Evolutionary conservation across 169 alveolate genomes (phyloP).

Genomic region (Amoebophrya sp.): DNA sequence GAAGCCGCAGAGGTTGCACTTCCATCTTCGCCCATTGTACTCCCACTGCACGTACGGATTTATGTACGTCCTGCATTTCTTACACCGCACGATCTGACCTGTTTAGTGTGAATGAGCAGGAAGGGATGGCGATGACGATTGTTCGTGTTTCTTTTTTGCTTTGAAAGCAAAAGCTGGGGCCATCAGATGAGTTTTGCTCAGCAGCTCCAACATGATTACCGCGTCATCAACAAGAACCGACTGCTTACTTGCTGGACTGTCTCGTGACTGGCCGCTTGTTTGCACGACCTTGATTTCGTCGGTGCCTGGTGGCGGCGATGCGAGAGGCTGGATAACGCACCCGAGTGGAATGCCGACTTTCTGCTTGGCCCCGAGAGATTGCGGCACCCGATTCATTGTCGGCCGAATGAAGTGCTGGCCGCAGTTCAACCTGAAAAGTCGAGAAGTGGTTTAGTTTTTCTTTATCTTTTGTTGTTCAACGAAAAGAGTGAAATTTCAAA

Average conservation of each 20-base stretch:
- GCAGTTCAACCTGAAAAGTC: not conserved
- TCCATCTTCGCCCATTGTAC: conserved; percentile 81
- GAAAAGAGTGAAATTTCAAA: too few species aligned
- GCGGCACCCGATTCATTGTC: conserved; percentile 21
- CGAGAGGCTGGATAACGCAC: conserved; percentile 30
- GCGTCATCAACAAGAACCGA: too few species aligned
- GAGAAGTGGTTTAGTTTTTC: too few species aligned
- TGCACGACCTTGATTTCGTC: not conserved
- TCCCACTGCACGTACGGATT: conserved; percentile 88
- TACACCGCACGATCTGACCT: conserved; percentile 30
- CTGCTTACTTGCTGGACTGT: too few species aligned
- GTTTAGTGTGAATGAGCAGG: too few species aligned
- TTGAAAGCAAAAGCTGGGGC: too few species aligned
- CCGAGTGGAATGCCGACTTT: conserved; percentile 33
- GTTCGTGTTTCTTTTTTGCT: too few species aligned
- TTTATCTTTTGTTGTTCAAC: too few species aligned
- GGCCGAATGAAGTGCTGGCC: conserved; percentile 20
- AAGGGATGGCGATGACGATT: too few species aligned
- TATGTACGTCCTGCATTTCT: conserved; percentile 57
- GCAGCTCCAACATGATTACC: too few species aligned
- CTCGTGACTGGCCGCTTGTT: not conserved
- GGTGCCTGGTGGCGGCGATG: conserved; percentile 8
- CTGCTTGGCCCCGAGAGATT: conserved; percentile 16
- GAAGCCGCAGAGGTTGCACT: conserved; percentile 86
- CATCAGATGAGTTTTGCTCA: too few species aligned